phyloP scores from a whole-genome alignment of 2,329 filamentous ascomycete species.

The Aureobasidium melanogenum region DNA sequence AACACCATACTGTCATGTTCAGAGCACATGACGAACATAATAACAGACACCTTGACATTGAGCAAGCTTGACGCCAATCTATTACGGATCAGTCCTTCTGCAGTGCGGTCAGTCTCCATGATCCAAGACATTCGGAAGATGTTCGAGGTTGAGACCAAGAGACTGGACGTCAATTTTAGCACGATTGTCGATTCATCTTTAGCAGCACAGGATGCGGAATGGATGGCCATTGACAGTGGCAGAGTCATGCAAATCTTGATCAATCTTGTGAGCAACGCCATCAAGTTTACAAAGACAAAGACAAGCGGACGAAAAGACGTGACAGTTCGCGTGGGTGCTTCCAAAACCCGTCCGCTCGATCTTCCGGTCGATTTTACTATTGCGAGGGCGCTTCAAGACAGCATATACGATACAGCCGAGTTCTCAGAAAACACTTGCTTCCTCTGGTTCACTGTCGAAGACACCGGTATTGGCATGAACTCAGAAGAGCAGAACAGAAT shows the following conservation, averaged over 20 bases:
- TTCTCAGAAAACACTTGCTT: slow-evolving; percentile 27
- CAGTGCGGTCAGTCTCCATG: slow-evolving; percentile 27
- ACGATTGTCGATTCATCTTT: slow-evolving; percentile 29
- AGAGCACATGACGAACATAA: slow-evolving; percentile 30
- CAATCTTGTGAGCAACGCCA: slow-evolving; percentile 26
- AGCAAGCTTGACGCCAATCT: slow-evolving; percentile 27
- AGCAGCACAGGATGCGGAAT: slow-evolving; percentile 23
- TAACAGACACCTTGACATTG: slow-evolving; percentile 39
- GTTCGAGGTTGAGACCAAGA: slow-evolving; percentile 30
- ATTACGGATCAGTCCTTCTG: slow-evolving; percentile 31
- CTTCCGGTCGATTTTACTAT: slow-evolving; percentile 26
- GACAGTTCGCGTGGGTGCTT: slow-evolving; percentile 30
- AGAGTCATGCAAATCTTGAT: slow-evolving; percentile 26
- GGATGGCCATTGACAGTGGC: slow-evolving; percentile 20
- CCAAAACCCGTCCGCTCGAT: slow-evolving; percentile 23
- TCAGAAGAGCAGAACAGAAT: slow-evolving; percentile 34
- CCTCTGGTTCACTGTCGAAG: slow-evolving; percentile 26
- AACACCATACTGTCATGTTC: slow-evolving; percentile 24
- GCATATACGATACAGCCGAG: slow-evolving; percentile 26
- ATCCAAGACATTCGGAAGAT: slow-evolving; percentile 28
- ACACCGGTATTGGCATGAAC: slow-evolving; percentile 29
- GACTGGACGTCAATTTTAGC: slow-evolving; percentile 23
- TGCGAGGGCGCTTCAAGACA: slow-evolving; percentile 17
- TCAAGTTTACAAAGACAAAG: slow-evolving; percentile 33
- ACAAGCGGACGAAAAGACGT: slow-evolving; percentile 26